Base-by-base conservation (phyloP, 2,329 filamentous ascomycete species). In the Aulographum hederae region DNA sequence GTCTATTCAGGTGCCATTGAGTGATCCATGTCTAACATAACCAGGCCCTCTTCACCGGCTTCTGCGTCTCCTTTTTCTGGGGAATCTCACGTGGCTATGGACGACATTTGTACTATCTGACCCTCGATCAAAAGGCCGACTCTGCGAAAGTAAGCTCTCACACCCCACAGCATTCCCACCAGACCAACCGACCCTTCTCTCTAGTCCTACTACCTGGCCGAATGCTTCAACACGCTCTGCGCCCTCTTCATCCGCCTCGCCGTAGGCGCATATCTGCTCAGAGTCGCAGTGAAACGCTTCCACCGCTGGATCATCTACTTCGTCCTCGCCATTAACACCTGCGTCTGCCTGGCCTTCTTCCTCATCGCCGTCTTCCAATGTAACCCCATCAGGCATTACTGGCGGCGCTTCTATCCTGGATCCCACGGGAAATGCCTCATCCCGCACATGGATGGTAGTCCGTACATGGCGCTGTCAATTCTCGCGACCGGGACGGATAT, bases 401-500 rank as follows among this genome's bases (percentile, higher is more conserved):
- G 34, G 34, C 10, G 16, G n/a, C 20, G 32, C 6, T 13, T 31
- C 13, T n/a, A n/a, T n/a, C n/a, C 10, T n/a, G 10, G 21, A 10
- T 10, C n/a, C 11, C 12, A 31, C 8, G 29, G 29, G 11, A n/a
- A 10, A 11, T 33, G 33, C 30, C n/a, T n/a, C n/a, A n/a, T n/a
- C n/a, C n/a, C n/a, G n/a, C 29, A 18, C 14, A 12, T 30, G 10
- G 4, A 34, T 21, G n/a, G n/a, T n/a, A n/a, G n/a, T n/a, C n/a
- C n/a, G n/a, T n/a, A n/a, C n/a, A n/a, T n/a, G n/a, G n/a, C n/a
- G n/a, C n/a, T n/a, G n/a, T n/a, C n/a, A n/a, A 34, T 34, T 19
- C 18, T 14, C 5, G 21, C 26, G 2, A 19, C 17, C 16, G 15
- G 20, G 8, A 34, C 28, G 26, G 41, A 42, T 29, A 39, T 37